Percentiles rank a stretch among this genome's conserved stretches.
phyloP scores from a whole-genome alignment of 352 stramenopile species.

The Aphanomyces cochlioides region DNA sequence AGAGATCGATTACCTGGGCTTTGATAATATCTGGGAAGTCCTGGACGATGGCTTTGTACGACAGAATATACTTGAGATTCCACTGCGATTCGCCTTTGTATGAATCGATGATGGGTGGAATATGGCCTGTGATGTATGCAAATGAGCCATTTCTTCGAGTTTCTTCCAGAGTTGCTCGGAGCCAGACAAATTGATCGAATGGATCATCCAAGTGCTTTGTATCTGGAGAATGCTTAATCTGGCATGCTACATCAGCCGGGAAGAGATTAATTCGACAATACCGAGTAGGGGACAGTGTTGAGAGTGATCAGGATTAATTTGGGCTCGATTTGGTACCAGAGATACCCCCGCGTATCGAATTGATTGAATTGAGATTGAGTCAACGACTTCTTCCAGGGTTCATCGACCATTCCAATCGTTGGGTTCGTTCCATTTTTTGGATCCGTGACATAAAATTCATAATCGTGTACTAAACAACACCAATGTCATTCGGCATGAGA shows the following conservation, averaged over 20 bases:
- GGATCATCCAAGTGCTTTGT: constrained; percentile 70
- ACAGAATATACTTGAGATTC: constrained; percentile 76
- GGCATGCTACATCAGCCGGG: background rate
- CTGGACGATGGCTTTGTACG: constrained; percentile 73
- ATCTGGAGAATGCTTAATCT: constrained; percentile 74
- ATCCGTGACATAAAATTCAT: constrained; percentile 73
- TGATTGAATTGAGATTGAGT: constrained; percentile 47
- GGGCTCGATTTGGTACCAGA: constrained; percentile 59
- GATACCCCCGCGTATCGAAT: constrained; percentile 58
- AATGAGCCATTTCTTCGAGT: constrained; percentile 44
- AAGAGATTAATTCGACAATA: constrained; percentile 33
- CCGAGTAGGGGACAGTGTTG: constrained; percentile 80
- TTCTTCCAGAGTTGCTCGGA: constrained; percentile 64
- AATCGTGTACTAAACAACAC: constrained; percentile 47
- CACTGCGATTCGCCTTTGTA: constrained; percentile 79
- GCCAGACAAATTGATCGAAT: constrained; percentile 87
- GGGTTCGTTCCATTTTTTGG: constrained; percentile 48
- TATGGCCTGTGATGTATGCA: constrained; percentile 88
- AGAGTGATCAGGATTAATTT: constrained; percentile 66
- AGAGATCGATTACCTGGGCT: constrained; percentile 37
- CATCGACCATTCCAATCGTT: constrained; percentile 50
- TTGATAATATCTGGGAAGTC: constrained; percentile 65
- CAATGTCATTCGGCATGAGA: too few species aligned
- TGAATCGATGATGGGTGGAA: constrained; percentile 86
- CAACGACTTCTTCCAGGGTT: constrained; percentile 50